Evolutionary conservation across 1,139 yeast genomes (phyloP), one percentile per base, ranked within the genome.

Genomic region (Geotrichum restrictum): DNA sequence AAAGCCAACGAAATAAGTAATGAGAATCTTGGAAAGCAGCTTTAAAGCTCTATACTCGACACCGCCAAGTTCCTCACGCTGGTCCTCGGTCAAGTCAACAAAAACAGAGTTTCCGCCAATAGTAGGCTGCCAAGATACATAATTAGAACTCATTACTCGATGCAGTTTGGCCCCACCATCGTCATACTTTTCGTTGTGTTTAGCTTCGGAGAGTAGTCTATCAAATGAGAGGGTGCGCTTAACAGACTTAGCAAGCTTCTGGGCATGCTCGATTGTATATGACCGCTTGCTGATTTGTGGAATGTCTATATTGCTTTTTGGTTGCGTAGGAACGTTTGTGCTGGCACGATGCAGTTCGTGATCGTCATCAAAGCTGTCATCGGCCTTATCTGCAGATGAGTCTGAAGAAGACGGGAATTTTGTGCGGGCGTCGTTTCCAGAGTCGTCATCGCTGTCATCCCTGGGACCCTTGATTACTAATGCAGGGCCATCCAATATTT

Each of bases 81-180:
- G 98, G 22, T 80, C 85, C 29, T 83, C 88, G 1, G 87, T 82
- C 53, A 93, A 70, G 31, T 85, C 85, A 2, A 88, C 86, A 73
- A 93, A 93, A 0, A 91, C 86, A 1, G 98, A 93, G 68, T 94
- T 94, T 66, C 98, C 79, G n/a, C 97, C 98, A 46, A 94, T 79
- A 0, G 89, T 88, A 0, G 98, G 98, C 27, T 79, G 79, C 91
- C 95, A 91, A 0, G 97, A 88, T 39, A 93, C 73, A 63, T 91
- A 93, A 57, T 69, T 68, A 3, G 73, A 62, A 16, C 66, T 65
- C 74, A 70, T 70, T 11, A 60, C 57, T 6, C 61, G 51, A 6
- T 54, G 53, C 32, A 61, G 48, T 24, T 18, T 37, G 7, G 16
- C 24, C 10, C 22, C 22, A n/a, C 49, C 18, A 7, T 37, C 24